Conservation (phyloP, 225 moss, liverwort and hornwort genomes). For the Pleurozium schreberi region DNA sequence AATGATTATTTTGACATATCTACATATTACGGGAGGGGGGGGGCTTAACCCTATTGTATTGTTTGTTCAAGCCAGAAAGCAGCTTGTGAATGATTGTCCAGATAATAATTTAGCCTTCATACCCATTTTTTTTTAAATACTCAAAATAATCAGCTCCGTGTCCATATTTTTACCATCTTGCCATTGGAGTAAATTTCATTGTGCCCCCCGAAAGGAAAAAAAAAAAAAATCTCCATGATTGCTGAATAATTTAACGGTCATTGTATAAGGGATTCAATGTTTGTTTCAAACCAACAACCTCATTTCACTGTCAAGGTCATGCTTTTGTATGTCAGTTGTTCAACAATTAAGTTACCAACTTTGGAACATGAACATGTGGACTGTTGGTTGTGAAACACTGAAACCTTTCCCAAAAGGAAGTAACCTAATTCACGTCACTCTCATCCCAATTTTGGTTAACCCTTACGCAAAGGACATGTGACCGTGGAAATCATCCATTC, state of each 20-base stretch:
- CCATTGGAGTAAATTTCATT: neutral
- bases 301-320: neutral
- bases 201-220: too few species aligned
- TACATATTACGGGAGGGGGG: neutral
- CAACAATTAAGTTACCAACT: neutral
- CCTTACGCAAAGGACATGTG: too few species aligned
- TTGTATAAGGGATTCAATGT: too few species aligned
- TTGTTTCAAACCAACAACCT: neutral
- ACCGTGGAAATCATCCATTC: too few species aligned
- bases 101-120: too few species aligned
- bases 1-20: neutral
- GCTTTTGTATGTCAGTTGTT: neutral
- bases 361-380: neutral
- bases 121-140: too few species aligned
- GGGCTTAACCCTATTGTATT: accelerated
- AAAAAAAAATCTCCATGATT: too few species aligned
- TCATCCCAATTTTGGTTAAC: neutral
- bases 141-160: neutral
- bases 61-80: accelerated
- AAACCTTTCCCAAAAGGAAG: neutral
- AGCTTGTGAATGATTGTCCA: neutral
- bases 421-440: neutral
- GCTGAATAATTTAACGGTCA: neutral
- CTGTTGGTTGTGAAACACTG: neutral
- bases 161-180: neutral